Base-by-base conservation (phyloP, 2,329 filamentous ascomycete genomes). In the Trichoderma simmonsii region DNA sequence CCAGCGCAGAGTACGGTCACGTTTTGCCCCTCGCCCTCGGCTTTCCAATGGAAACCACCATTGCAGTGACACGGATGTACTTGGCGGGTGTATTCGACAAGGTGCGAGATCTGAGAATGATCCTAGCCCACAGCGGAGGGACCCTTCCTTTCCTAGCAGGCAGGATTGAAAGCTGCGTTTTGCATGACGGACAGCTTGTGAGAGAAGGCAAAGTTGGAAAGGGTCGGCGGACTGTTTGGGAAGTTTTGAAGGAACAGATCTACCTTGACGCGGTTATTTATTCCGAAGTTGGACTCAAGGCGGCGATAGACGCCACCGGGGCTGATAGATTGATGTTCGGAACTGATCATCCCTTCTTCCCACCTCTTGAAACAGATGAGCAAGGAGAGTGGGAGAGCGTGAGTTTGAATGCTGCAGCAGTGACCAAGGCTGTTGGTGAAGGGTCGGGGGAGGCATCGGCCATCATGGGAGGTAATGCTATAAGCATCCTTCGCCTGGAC, bases 31-130 rank as follows among this genome's bases (percentile, higher is more conserved):
- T 98, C 0, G 93, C 94, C 0, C 84, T 98, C 4, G 95, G 95
- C 0, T 97, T 97, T 79, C 94, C 95, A 0, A 88, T 98, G 75
- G 95, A 98, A 82, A 98, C 95, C 0, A 97, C 95, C 1, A 95
- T 98, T 76, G 93, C 94, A 0, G 91, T 97, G 2, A 90, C 93
- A 4, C 86, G 95, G 61, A 97, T 98, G 93, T 90, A 94, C 69
- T 84, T 98, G n/a, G 88, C 91, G 0, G 93, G 93, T 0, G 92
- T 97, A 0, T 97, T 96, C 80, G 94, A 97, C 80, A 86, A 88
- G 11, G 92, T 94, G 59, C 88, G 87, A 0, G 83, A 85, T 9
- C 82, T 98, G 73, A 86, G 89, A 26, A 90, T 98, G 78, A 85
- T 98, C 69, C 85, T 98, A 5, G 95, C 95, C 0, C 95, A 98